Base-by-base conservation (phyloP, 2,329 filamentous ascomycete species). In the Botryosphaeria agaves region DNA sequence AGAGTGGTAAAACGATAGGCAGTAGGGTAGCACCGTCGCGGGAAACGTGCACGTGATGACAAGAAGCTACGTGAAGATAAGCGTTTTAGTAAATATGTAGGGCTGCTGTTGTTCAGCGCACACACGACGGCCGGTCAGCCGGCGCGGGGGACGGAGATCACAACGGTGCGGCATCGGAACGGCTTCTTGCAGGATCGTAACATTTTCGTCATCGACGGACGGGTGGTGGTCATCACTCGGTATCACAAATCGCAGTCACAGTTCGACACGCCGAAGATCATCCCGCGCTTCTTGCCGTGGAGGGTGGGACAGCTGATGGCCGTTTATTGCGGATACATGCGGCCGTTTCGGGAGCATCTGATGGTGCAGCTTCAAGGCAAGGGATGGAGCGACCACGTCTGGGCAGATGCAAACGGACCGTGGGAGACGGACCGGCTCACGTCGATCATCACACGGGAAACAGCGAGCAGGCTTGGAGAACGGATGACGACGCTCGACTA, bases 231-330 rank as follows among this genome's bases (percentile, higher is more conserved):
- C 7, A 36, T 46, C 0, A 34, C 39, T 16, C 21, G 33, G 18
- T 47, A 45, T 35, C 12, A 45, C 21, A 47, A 47, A 39, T 43
- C 26, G 16, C 30, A 41, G 33, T 43, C 32, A 14, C 28, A 45
- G 32, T 39, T 16, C 40, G 20, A 23, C 20, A 23, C 37, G 33
- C 41, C 24, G 5, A 46, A 45, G 42, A 30, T 46, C 0, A 34
- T 45, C 18, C 42, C 21, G 20, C 34, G 37, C 20, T 47, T 45
- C 19, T 21, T 21, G 19, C 19, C 19, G 11, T 21, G 19, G 19
- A 21, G 19, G 19, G 19, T 21, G 11, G 19, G 19, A 11, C 19
- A 21, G 39, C 28, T 47, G 5, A 35, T 47, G 7, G 39, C 25
- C 1, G 3, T 44, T 3, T 44, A 43, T 34, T 37, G 44, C 5